Conservation (phyloP, 2,329 filamentous ascomycete genomes). For the Fusarium sp. region DNA sequence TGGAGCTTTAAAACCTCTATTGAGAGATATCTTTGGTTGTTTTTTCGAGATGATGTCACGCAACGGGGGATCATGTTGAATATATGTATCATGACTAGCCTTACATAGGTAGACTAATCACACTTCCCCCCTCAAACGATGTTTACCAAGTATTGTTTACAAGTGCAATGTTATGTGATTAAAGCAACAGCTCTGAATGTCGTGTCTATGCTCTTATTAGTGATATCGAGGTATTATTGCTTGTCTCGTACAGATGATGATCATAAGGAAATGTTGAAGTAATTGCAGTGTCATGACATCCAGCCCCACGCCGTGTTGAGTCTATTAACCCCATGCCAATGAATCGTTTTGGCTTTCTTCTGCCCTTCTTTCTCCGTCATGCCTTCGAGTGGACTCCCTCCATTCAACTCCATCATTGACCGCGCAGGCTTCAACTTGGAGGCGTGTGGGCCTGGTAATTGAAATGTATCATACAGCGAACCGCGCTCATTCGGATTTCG, state of each 20-base stretch:
- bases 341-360: constrained; percentile 42
- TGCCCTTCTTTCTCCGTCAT: constrained; percentile 16
- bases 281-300: constrained; percentile 40
- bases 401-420: constrained; percentile 45
- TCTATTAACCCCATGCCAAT: constrained; percentile 46
- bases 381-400: constrained; percentile 30
- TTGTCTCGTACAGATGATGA: not conserved
- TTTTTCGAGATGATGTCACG: constrained; percentile 60
- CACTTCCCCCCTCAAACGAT: constrained; percentile 66
- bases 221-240: not conserved
- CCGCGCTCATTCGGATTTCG: constrained; percentile 25
- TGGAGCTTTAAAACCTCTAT: constrained; percentile 63
- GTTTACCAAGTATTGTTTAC: not conserved
- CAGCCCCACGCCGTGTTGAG: constrained; percentile 46
- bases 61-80: constrained; percentile 57
- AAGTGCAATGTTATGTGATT: too few relatives aligned
- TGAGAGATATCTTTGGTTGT: constrained; percentile 55
- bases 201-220: not conserved
- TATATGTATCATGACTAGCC: constrained; percentile 57
- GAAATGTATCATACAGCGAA: constrained; percentile 44
- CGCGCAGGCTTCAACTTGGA: constrained; percentile 36
- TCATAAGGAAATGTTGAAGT: not conserved
- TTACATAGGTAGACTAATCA: constrained; percentile 62
- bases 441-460: constrained; percentile 35
- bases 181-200: not conserved